Conservation (phyloP, 352 stramenopile species). For the Hyaloperonospora arabidopsidis region DNA sequence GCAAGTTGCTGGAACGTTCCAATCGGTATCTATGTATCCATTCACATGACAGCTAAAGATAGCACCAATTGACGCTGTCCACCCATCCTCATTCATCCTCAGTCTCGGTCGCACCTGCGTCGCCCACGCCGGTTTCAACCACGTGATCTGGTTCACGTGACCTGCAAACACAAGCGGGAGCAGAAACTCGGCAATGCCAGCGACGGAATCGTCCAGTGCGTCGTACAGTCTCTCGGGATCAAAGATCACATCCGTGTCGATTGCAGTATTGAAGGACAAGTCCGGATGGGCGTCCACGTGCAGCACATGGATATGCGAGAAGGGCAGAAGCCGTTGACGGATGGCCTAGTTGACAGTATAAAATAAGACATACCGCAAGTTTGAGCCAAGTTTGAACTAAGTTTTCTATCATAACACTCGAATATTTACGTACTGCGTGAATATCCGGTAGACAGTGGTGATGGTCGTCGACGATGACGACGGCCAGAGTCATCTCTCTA, state of each 20-base stretch:
- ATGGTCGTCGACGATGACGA: conserved; percentile 72
- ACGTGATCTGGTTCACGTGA: conserved; percentile 67
- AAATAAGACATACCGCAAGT: not conserved
- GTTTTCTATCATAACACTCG: no score
- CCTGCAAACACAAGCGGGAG: conserved; percentile 71
- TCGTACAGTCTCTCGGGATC: conserved; percentile 67
- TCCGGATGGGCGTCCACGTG: conserved; percentile 85
- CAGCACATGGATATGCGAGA: conserved; percentile 55
- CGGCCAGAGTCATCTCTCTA: conserved; percentile 23
- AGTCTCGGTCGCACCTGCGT: conserved; percentile 38
- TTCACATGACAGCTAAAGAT: not conserved
- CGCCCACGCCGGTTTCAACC: conserved; percentile 79
- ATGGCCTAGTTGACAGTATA: conserved; percentile 43
- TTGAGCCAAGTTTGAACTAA: no score
- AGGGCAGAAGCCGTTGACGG: conserved; percentile 54
- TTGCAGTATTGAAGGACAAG: conserved; percentile 53
- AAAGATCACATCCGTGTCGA: conserved; percentile 48
- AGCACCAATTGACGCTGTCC: not conserved
- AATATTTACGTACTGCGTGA: conserved; percentile 36
- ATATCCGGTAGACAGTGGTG: conserved; percentile 70
- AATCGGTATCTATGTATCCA: conserved; percentile 27
- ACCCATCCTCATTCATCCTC: not conserved
- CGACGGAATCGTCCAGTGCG: conserved; percentile 45
- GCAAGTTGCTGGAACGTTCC: conserved; percentile 28
- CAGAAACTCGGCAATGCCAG: conserved; percentile 83